Evolutionary conservation across 768 basidiomycete genomes (phyloP).

Genomic region (Termitomyces sp.): DNA sequence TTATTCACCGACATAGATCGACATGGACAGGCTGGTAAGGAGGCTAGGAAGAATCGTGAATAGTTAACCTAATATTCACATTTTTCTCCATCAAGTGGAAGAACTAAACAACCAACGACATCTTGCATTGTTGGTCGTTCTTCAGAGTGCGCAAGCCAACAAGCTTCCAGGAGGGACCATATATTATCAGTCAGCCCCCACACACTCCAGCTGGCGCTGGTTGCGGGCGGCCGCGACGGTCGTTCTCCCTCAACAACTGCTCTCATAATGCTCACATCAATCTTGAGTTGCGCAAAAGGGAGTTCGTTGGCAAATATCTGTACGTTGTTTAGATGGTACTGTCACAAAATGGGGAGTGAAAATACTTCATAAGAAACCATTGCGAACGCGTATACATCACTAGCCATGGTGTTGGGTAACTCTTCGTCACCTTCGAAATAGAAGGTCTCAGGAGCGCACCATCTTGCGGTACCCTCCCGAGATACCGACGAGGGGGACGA

Average conservation of each 20-base stretch:
- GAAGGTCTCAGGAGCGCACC: slow-evolving; percentile 1
- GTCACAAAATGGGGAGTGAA: background rate
- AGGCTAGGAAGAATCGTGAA: no score
- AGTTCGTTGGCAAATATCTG: background rate
- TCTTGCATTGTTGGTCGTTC: background rate
- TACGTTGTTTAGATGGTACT: background rate
- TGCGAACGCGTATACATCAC: background rate
- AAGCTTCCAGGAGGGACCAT: background rate
- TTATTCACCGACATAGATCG: no score
- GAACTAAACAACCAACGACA: background rate
- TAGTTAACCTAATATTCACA: background rate
- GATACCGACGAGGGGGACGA: background rate
- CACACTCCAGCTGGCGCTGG: background rate
- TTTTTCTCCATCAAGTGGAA: no score
- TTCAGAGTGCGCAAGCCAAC: background rate
- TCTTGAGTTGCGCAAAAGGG: background rate
- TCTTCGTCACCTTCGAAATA: background rate
- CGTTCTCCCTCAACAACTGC: background rate
- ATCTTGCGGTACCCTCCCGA: background rate
- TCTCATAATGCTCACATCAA: background rate
- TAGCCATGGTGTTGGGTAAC: background rate
- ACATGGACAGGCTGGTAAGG: no score
- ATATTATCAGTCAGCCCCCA: background rate
- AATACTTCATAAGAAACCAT: background rate
- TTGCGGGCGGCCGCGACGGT: background rate